A percentile compares a stretch with the other conserved stretches of the same genome.
These are phyloP conservation scores for Nitzschia sp. DNA, from an alignment of 108 stramenopile species.

Conservation along the genomic window DNA sequence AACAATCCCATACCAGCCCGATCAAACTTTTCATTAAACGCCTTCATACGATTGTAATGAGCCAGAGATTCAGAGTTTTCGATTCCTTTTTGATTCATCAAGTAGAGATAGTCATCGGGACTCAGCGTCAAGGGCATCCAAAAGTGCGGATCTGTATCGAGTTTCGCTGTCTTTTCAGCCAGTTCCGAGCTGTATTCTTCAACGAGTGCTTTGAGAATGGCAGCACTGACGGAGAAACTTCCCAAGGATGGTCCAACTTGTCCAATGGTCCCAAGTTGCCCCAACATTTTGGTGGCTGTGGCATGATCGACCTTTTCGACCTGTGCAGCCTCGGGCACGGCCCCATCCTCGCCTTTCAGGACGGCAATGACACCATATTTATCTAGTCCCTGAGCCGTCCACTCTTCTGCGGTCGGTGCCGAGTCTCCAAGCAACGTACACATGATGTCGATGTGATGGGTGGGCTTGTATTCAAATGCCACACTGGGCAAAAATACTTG, in stretches of 20 bases:
- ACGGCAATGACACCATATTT: slow-evolving; percentile 99
- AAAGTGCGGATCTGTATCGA: slow-evolving; percentile 95
- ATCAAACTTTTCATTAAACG: slow-evolving; percentile 73
- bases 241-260: slow-evolving; percentile 94
- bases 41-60: slow-evolving; percentile 86
- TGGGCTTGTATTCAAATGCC: slow-evolving; percentile 75
- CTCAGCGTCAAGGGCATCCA: slow-evolving; percentile 98
- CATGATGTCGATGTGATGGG: slow-evolving; percentile 96
- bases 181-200: slow-evolving; percentile 87
- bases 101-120: slow-evolving; percentile 75
- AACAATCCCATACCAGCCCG: slow-evolving; percentile 75
- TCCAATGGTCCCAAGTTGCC: slow-evolving; percentile 83
- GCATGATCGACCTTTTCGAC: slow-evolving; percentile 98
- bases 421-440: slow-evolving; percentile 90
- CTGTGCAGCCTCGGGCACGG: slow-evolving; percentile 92
- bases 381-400: slow-evolving; percentile 91
- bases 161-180: slow-evolving; percentile 78
- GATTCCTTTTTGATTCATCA: slow-evolving; percentile 91
- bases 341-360: slow-evolving; percentile 43
- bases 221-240: slow-evolving; percentile 89
- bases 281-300: slow-evolving; percentile 92
- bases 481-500: slow-evolving; percentile 95
- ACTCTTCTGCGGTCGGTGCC: slow-evolving; percentile 87
- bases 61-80: slow-evolving; percentile 58
- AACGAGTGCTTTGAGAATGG: slow-evolving; percentile 82